Conservation (phyloP, 495 filamentous ascomycete genomes). For the Xylaria castorea region DNA sequence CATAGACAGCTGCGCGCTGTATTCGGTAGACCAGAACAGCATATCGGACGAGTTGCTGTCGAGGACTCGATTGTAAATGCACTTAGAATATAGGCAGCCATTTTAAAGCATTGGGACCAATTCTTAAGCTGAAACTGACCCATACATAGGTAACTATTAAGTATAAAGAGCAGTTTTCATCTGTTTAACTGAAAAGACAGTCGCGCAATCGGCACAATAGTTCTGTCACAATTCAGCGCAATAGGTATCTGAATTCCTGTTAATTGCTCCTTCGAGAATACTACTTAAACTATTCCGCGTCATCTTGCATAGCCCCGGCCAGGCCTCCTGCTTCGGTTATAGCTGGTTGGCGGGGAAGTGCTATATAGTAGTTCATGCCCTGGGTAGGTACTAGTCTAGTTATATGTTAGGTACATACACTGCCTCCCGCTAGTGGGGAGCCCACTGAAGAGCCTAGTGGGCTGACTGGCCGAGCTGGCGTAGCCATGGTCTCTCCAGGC, state of each 20-base stretch:
- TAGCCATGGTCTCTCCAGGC: background rate
- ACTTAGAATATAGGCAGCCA: conserved; percentile 23
- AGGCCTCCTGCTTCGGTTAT: background rate
- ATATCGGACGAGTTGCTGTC: background rate
- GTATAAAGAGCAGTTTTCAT: background rate
- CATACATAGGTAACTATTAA: too few relatives aligned
- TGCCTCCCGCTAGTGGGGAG: conserved; percentile 3
- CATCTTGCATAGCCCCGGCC: conserved; percentile 20
- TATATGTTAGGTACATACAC: too few relatives aligned
- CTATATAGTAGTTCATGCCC: conserved; percentile 2
- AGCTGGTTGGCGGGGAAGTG: background rate
- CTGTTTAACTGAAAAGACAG: background rate
- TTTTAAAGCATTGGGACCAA: background rate
- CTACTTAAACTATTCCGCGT: background rate
- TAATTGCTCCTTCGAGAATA: background rate
- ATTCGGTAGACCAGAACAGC: conserved; percentile 18
- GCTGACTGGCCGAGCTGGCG: background rate
- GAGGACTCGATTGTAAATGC: conserved; percentile 21
- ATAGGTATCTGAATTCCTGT: background rate
- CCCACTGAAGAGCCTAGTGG: conserved; percentile 1
- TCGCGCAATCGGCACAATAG: background rate
- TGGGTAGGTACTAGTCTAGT: too few relatives aligned
- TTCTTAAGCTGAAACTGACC: background rate
- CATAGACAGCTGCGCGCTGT: conserved; percentile 16
- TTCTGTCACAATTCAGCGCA: background rate